Conservation (phyloP, 2,329 filamentous ascomycete genomes). For the Phyllosticta ampelicida region DNA sequence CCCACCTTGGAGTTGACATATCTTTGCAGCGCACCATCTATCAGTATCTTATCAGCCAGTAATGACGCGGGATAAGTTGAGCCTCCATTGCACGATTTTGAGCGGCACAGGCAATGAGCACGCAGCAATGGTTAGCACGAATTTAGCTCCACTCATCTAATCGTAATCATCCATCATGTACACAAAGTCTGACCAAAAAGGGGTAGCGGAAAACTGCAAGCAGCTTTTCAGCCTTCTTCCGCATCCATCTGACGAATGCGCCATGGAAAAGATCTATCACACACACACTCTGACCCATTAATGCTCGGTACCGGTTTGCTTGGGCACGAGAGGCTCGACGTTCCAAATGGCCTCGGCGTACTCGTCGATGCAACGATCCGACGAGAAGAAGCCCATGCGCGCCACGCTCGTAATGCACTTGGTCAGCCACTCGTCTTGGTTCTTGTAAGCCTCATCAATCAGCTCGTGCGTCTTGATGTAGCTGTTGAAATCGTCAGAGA, state of each 20-base stretch:
- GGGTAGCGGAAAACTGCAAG: too few relatives aligned
- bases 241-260: neutral
- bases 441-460: slow-evolving; percentile 83
- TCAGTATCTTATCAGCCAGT: too few relatives aligned
- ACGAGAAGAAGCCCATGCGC: slow-evolving; percentile 95
- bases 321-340: slow-evolving; percentile 61
- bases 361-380: slow-evolving; percentile 90
- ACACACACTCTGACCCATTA: neutral
- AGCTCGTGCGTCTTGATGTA: slow-evolving; percentile 85
- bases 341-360: slow-evolving; percentile 99
- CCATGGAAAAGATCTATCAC: neutral
- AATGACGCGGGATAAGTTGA: too few relatives aligned
- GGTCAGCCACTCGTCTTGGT: slow-evolving; percentile 84
- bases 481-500: slow-evolving; percentile 93
- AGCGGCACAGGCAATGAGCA: too few relatives aligned
- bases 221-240: neutral
- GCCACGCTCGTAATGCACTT: slow-evolving; percentile 84
- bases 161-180: neutral
- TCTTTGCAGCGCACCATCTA: too few relatives aligned
- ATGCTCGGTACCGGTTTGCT: slow-evolving; percentile 17
- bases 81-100: too few relatives aligned
- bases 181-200: neutral
- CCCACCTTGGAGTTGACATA: too few relatives aligned
- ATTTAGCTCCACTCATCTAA: neutral
- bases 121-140: too few relatives aligned